Evolutionary conservation across 257 asterid species (phyloP).

Genomic region (Plantago elongata): DNA sequence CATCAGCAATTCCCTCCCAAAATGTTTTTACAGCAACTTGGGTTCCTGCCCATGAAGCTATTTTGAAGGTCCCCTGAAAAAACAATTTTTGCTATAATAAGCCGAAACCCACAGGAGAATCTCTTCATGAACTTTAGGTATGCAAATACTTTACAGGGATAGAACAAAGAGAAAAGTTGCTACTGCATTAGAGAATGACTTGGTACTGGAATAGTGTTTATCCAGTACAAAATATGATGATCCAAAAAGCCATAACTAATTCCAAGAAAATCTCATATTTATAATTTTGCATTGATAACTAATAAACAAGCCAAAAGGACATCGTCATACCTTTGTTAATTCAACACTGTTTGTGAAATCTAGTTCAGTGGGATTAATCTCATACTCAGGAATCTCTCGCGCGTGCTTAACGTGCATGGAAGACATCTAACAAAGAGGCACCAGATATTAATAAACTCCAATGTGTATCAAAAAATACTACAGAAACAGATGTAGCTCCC

Average conservation of each 20-base stretch:
- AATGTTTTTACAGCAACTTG: constrained; percentile 85
- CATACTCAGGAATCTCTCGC: constrained; percentile 88
- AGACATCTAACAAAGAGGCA: constrained; percentile 48
- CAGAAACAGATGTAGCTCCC: not conserved
- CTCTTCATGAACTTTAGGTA: too few relatives aligned
- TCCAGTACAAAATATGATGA: too few relatives aligned
- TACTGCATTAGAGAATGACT: too few relatives aligned
- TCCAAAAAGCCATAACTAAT: too few relatives aligned
- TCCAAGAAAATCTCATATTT: too few relatives aligned
- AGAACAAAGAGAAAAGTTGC: too few relatives aligned
- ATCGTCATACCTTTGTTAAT: constrained; percentile 59
- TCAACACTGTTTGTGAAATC: constrained; percentile 71
- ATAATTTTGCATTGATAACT: too few relatives aligned
- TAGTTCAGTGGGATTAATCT: constrained; percentile 71
- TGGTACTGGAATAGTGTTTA: too few relatives aligned
- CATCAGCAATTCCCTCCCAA: constrained; percentile 68
- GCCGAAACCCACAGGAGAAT: not conserved
- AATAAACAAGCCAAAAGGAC: too few relatives aligned
- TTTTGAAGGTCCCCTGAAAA: constrained; percentile 69
- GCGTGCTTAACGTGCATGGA: constrained; percentile 77
- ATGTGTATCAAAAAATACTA: constrained; percentile 1
- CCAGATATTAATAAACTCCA: constrained; percentile 13
- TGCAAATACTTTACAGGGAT: too few relatives aligned
- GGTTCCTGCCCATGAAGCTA: constrained; percentile 89
- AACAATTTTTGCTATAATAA: not conserved